These are phyloP conservation scores for Bombardia bombarda DNA, from an alignment of 495 filamentous ascomycete genomes.

Conservation along the genomic window DNA sequence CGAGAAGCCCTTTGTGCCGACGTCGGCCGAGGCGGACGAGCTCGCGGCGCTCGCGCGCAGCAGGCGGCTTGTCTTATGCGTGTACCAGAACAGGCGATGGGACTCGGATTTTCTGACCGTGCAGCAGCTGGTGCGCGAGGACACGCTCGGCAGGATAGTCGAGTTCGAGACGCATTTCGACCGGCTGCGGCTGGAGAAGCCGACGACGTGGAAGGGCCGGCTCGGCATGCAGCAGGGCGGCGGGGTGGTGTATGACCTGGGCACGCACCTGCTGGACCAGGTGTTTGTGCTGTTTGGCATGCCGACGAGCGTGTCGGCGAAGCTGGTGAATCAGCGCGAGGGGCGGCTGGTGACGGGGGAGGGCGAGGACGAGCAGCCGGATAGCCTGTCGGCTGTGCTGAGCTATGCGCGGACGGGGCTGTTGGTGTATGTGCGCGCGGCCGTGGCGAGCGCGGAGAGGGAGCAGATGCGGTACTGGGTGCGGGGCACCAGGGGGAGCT, in stretches of 20 bases:
- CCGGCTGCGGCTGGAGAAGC: slow-evolving; percentile 55
- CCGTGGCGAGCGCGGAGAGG: slow-evolving; percentile 60
- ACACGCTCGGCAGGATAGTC: slow-evolving; percentile 56
- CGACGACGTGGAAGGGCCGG: slow-evolving; percentile 60
- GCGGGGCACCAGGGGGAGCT: slow-evolving; percentile 71
- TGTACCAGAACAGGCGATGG: slow-evolving; percentile 86
- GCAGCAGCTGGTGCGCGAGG: slow-evolving; percentile 47
- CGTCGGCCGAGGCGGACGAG: slow-evolving; percentile 58
- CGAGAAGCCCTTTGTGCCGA: slow-evolving; percentile 85
- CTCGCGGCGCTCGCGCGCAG: slow-evolving; percentile 59
- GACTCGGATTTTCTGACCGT: slow-evolving; percentile 81
- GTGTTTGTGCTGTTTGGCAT: slow-evolving; percentile 69
- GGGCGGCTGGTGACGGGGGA: slow-evolving; percentile 26
- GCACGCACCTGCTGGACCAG: slow-evolving; percentile 79
- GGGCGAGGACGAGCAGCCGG: slow-evolving; percentile 51
- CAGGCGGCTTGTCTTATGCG: slow-evolving; percentile 55
- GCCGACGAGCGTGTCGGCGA: slow-evolving; percentile 59
- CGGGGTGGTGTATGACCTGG: slow-evolving; percentile 74
- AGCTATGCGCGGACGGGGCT: slow-evolving; percentile 52
- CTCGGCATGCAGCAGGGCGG: slow-evolving; percentile 55
- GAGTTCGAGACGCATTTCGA: slow-evolving; percentile 80
- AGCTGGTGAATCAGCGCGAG: slow-evolving; percentile 59
- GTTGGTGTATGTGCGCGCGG: slow-evolving; percentile 60
- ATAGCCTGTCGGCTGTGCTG: slow-evolving; percentile 61
- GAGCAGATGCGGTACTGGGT: slow-evolving; percentile 76